Evolutionary conservation across 768 basidiomycete species (phyloP).

Genomic region (Sporobolomyces roseus): DNA sequence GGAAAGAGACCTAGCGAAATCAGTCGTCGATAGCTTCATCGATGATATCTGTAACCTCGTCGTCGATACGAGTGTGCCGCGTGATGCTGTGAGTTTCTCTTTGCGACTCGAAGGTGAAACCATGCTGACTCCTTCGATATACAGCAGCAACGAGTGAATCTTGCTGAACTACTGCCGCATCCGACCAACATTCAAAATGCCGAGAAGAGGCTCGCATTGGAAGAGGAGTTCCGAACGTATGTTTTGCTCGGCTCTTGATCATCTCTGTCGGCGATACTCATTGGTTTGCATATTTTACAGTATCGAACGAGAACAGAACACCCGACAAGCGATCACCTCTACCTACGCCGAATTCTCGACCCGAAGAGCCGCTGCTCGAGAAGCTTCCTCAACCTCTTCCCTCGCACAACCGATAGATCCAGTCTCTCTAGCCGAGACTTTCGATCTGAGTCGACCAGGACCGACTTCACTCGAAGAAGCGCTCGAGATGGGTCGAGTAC

Average conservation of each 20-base stretch:
- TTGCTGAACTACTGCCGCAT: slow-evolving; percentile 25
- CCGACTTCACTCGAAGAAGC: slow-evolving; percentile 17
- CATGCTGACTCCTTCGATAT: no score
- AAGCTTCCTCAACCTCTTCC: background rate
- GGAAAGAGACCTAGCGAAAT: slow-evolving; percentile 12
- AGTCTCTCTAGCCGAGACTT: slow-evolving; percentile 1
- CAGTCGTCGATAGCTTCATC: slow-evolving; percentile 29
- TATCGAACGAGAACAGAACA: background rate
- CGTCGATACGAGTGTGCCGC: slow-evolving; percentile 32
- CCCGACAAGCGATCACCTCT: background rate
- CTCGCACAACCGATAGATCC: background rate
- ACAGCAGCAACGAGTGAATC: slow-evolving; percentile 8
- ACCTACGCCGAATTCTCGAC: slow-evolving; percentile 15
- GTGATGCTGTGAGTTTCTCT: background rate
- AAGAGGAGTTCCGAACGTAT: slow-evolving; percentile 22
- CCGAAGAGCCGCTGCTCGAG: background rate
- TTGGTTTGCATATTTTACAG: background rate
- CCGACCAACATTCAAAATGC: slow-evolving; percentile 35
- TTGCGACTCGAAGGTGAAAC: background rate
- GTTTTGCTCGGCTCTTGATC: background rate
- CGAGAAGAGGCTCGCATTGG: slow-evolving; percentile 20
- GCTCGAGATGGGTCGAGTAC: slow-evolving; percentile 10
- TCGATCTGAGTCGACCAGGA: slow-evolving; percentile 7
- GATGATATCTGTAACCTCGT: slow-evolving; percentile 19
- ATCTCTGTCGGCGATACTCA: background rate